Evolutionary conservation across 2,329 filamentous ascomycete species (phyloP), one percentile per base, ranked within the genome.

Genomic region (Aspergillus sp.): DNA sequence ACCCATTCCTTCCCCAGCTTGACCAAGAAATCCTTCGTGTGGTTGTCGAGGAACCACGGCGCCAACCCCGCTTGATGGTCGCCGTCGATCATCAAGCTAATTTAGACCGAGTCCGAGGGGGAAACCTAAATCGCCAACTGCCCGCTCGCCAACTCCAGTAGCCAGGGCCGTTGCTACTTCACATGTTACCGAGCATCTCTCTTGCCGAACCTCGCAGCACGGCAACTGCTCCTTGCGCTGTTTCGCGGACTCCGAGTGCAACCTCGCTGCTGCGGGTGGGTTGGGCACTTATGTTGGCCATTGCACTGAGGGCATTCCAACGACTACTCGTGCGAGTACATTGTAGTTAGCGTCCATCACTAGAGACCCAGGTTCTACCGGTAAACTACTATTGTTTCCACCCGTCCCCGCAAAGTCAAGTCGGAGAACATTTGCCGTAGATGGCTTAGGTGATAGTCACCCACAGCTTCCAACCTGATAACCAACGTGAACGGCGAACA

Each of bases 171-270:
- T 50, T 17, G 25, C 25, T 28, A 10, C 47, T 30, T 67, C 65
- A 67, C 64, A 67, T 66, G 63, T 47, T 63, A 55, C 64, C 63
- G 65, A 66, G 55, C 45, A 30, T 17, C 23, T 30, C 25, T 50
- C 23, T 50, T 28, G 23, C 47, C 47, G 25, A 50, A 32, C 30
- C 47, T 12, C 47, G n/a, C 47, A 30, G 25, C 25, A 50, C 25
- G 15, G 47, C 25, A 19, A 50, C 25, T 12, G 13, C 47, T 30
- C 47, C 25, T 30, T 49, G 47, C 25, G 25, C 25, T 50, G 25
- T 50, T 30, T 30, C n/a, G 25, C 25, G 25, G 25, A 12, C 30
- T 12, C 47, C 25, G n/a, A 50, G n/a, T 50, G 47, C 47, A 32
- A 50, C 28, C 45, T 49, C 45, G 28, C 47, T n/a, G 13, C 47